These are phyloP conservation scores for Salmacisia buchloeana DNA, from an alignment of 1,284 basidiomycete genomes.

Conservation along the genomic window DNA sequence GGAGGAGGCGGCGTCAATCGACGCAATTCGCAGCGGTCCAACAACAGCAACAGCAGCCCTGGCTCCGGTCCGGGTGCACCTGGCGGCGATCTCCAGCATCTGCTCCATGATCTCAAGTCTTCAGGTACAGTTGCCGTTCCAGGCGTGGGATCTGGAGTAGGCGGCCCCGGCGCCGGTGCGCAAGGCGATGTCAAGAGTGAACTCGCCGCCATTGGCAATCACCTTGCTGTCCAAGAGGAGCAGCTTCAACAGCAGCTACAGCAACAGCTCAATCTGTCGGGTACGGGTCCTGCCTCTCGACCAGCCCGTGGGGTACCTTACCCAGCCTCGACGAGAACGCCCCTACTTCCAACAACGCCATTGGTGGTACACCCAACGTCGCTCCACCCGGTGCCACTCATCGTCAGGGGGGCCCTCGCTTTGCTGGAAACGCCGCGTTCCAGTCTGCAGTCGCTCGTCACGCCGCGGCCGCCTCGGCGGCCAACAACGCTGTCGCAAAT, in stretches of 20 bases:
- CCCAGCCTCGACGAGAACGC: conserved; percentile 41
- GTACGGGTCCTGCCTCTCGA: conserved; percentile 13
- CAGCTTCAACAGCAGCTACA: conserved; percentile 4
- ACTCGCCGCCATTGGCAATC: conserved; percentile 2
- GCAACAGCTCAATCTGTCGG: conserved; percentile 31
- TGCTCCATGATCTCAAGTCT: not conserved
- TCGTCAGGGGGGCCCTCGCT: conserved; percentile 34
- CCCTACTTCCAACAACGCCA: conserved; percentile 11
- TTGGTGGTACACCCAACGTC: not conserved
- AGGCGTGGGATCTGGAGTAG: not conserved
- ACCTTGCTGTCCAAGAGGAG: conserved; percentile 5
- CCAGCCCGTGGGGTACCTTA: conserved; percentile 23
- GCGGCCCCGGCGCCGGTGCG: not conserved
- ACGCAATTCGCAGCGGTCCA: not conserved
- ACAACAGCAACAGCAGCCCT: not conserved
- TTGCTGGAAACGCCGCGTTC: conserved; percentile 41
- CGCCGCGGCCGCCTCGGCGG: conserved; percentile 8
- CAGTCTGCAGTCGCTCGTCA: conserved; percentile 40
- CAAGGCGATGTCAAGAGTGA: not conserved
- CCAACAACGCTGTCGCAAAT: conserved; percentile 11
- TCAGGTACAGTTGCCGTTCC: not conserved
- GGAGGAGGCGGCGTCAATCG: not conserved
- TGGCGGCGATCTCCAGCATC: not conserved
- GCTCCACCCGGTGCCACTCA: conserved; percentile 2
- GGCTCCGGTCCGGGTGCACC: not conserved